Percentiles rank a stretch among this genome's conserved stretches.
phyloP scores from a whole-genome alignment of 2,329 filamentous ascomycete genomes.

The Davidsoniella virescens region DNA sequence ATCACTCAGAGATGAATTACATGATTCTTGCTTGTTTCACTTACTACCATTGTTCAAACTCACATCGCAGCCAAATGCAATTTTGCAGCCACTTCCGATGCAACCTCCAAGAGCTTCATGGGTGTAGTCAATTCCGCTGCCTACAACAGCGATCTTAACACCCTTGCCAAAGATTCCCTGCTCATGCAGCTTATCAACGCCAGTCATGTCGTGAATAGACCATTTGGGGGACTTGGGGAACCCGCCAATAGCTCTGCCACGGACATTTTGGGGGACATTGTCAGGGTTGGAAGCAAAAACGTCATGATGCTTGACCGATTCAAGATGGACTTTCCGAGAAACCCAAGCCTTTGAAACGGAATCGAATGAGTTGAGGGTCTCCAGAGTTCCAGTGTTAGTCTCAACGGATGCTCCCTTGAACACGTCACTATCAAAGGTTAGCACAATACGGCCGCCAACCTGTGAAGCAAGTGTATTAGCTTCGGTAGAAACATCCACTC shows the following conservation, averaged over 20 bases:
- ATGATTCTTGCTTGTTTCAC: no score
- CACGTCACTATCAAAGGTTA: conserved; percentile 16
- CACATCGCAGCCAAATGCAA: conserved; percentile 38
- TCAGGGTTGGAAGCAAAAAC: no score
- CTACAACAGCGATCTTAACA: conserved; percentile 24
- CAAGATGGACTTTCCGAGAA: background rate
- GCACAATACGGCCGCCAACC: background rate
- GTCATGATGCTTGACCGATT: no score
- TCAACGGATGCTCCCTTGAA: conserved; percentile 23
- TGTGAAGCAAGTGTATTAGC: background rate
- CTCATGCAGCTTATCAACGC: conserved; percentile 23
- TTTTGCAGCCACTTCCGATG: conserved; percentile 35
- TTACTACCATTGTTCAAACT: no score
- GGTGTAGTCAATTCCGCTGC: conserved; percentile 25
- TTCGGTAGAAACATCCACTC: background rate
- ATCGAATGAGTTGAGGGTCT: conserved; percentile 16
- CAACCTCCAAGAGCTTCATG: conserved; percentile 15
- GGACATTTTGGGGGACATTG: no score
- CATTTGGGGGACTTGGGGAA: no score
- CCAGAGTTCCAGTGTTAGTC: conserved; percentile 19
- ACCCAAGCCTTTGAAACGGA: no score
- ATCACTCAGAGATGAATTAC: no score
- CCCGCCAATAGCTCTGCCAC: no score
- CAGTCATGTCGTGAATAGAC: conserved; percentile 22
- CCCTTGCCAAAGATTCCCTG: conserved; percentile 23